Conservation (phyloP, 805 yeast genomes). For the Ogataea ramenticola region DNA sequence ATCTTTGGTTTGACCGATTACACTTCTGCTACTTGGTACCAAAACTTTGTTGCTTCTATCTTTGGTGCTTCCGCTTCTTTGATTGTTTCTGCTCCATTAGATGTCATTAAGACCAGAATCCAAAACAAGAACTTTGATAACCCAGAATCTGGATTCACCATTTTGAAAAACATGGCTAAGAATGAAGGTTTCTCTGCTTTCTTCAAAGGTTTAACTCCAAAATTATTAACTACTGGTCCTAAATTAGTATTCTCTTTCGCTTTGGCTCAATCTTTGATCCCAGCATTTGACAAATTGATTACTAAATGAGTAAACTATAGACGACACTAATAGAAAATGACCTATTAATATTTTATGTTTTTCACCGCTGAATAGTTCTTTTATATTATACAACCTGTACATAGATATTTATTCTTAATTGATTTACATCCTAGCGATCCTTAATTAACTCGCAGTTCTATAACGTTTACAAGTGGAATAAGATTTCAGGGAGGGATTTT, state of each 20-base stretch:
- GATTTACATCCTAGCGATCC: too few relatives aligned
- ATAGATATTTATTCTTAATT: too few relatives aligned
- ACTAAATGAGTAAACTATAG: too few relatives aligned
- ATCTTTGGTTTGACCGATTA: slow-evolving; percentile 82
- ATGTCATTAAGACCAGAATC: slow-evolving; percentile 96
- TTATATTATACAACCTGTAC: too few relatives aligned
- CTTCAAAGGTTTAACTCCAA: slow-evolving; percentile 96
- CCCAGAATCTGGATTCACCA: slow-evolving; percentile 89
- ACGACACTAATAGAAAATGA: too few relatives aligned
- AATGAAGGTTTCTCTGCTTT: slow-evolving; percentile 87
- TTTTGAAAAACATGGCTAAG: slow-evolving; percentile 85
- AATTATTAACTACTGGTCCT: slow-evolving; percentile 95
- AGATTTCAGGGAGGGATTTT: too few relatives aligned
- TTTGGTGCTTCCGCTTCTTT: slow-evolving; percentile 96
- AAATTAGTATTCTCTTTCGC: slow-evolving; percentile 98
- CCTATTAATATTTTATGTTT: too few relatives aligned
- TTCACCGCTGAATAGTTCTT: too few relatives aligned
- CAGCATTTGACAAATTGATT: slow-evolving; percentile 76
- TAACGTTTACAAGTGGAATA: too few relatives aligned
- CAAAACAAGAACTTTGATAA: slow-evolving; percentile 94
- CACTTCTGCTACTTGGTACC: slow-evolving; percentile 87
- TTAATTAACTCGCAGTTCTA: too few relatives aligned
- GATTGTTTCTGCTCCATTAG: slow-evolving; percentile 95
- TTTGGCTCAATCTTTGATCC: slow-evolving; percentile 92
- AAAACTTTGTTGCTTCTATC: slow-evolving; percentile 90